These are phyloP conservation scores for Pseudevernia furfuracea DNA, from an alignment of 495 filamentous ascomycete genomes.

Conservation along the genomic window DNA sequence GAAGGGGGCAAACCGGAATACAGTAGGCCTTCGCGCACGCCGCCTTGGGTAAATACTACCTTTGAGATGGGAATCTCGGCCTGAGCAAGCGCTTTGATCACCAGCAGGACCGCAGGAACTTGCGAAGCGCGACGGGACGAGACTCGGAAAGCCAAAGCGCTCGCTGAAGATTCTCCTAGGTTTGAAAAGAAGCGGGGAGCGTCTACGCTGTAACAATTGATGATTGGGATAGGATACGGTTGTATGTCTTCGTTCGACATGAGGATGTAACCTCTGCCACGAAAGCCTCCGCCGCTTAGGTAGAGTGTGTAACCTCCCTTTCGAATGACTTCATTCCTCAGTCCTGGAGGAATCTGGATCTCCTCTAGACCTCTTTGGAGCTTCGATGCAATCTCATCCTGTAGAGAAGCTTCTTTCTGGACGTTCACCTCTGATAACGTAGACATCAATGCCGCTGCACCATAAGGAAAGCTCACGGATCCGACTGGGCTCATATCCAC, in stretches of 20 bases:
- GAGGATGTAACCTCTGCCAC: conserved; percentile 82
- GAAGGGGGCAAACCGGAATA: conserved; percentile 55
- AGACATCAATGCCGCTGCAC: conserved; percentile 71
- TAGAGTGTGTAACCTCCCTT: conserved; percentile 62
- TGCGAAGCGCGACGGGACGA: conserved; percentile 73
- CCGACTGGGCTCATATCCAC: conserved; percentile 41
- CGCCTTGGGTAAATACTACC: conserved; percentile 76
- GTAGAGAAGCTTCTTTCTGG: conserved; percentile 39
- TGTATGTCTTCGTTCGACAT: conserved; percentile 57
- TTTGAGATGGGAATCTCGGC: conserved; percentile 49
- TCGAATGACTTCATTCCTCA: conserved; percentile 38
- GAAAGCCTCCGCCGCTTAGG: conserved; percentile 83
- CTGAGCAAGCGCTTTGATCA: conserved; percentile 62
- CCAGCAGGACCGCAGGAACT: conserved; percentile 73
- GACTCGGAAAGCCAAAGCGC: conserved; percentile 59
- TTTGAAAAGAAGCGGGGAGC: conserved; percentile 50
- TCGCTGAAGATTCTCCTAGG: conserved; percentile 32
- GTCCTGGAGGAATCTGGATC: conserved; percentile 47
- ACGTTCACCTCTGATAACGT: conserved; percentile 42
- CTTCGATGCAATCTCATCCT: conserved; percentile 48
- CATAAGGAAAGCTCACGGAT: conserved; percentile 65
- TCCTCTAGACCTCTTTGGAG: conserved; percentile 55
- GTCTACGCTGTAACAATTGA: conserved; percentile 69
- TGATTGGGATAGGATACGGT: conserved; percentile 76
- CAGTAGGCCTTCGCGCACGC: conserved; percentile 75